These are phyloP conservation scores for Coemansia sp. DNA, from an alignment of 192 early-diverging fungal species.

Conservation along the genomic window DNA sequence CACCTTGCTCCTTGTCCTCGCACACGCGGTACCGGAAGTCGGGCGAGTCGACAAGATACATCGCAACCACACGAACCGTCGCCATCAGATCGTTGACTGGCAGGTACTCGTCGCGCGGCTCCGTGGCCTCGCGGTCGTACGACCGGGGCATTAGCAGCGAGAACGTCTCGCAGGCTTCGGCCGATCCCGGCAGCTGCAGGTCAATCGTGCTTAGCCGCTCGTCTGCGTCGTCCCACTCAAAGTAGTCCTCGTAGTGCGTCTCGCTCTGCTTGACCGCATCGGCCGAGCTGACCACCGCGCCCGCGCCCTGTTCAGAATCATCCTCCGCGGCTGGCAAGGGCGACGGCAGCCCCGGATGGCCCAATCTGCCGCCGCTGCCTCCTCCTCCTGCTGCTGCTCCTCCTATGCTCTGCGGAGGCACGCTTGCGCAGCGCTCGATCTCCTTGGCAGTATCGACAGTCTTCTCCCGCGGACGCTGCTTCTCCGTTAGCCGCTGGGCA, in stretches of 20 bases:
- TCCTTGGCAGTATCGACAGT: conserved; percentile 4
- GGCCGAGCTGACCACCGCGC: conserved; percentile 28
- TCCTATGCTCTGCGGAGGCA: conserved; percentile 9
- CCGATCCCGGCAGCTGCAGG: conserved; percentile 27
- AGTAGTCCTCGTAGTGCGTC: conserved; percentile 42
- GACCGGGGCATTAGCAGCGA: conserved; percentile 46
- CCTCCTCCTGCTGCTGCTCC: no score
- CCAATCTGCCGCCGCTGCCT: no score
- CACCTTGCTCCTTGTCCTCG: conserved; percentile 61
- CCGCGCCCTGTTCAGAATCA: background rate
- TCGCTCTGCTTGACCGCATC: conserved; percentile 47
- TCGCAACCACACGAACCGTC: conserved; percentile 69
- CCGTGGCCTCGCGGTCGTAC: conserved; percentile 35
- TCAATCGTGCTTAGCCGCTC: conserved; percentile 14
- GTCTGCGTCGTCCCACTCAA: conserved; percentile 25
- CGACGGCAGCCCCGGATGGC: background rate
- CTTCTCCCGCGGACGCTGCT: background rate
- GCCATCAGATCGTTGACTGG: conserved; percentile 79
- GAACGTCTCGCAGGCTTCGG: conserved; percentile 28
- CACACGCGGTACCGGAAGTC: conserved; percentile 60
- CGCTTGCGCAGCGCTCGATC: conserved; percentile 25
- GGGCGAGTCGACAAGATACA: conserved; percentile 56
- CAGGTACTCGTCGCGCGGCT: conserved; percentile 69
- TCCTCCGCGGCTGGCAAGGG: conserved; percentile 3
- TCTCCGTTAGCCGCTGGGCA: no score